Conservation (phyloP, 352 stramenopile genomes). For the Globisporangium viniferum region DNA sequence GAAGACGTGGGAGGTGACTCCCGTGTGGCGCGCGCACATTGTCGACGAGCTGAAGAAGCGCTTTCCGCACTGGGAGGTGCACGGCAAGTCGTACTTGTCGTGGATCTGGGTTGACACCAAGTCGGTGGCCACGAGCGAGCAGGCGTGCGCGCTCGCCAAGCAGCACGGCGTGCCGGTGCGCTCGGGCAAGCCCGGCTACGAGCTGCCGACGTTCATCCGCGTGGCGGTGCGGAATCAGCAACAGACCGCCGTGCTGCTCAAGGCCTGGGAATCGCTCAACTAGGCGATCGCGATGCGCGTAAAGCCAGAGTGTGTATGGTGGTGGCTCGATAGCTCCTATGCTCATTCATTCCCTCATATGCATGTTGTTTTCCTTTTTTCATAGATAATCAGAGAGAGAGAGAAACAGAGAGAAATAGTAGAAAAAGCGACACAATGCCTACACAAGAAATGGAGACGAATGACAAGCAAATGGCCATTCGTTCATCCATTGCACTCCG, state of each 20-base stretch:
- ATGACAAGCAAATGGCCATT: neutral
- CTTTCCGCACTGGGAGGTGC: constrained; percentile 69
- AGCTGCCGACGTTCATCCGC: constrained; percentile 81
- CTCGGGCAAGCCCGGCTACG: constrained; percentile 85
- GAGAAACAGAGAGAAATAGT: neutral
- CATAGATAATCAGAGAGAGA: neutral
- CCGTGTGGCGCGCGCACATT: constrained; percentile 68
- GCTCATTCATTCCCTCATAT: neutral
- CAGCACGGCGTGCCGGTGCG: constrained; percentile 83
- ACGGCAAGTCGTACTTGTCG: constrained; percentile 73
- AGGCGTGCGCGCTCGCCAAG: constrained; percentile 74
- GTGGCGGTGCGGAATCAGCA: constrained; percentile 78
- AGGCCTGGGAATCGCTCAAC: constrained; percentile 70
- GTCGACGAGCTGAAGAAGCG: constrained; percentile 47
- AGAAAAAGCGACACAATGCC: neutral
- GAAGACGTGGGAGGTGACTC: constrained; percentile 82
- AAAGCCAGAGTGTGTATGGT: neutral
- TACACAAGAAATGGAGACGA: neutral
- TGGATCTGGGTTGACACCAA: constrained; percentile 90
- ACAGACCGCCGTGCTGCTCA: constrained; percentile 65
- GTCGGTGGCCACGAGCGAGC: constrained; percentile 41
- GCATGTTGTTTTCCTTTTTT: neutral
- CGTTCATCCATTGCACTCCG: too few relatives aligned
- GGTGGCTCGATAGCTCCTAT: neutral
- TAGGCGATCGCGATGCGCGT: constrained; percentile 13